Evolutionary conservation across 176 grass and related monocot genomes (phyloP), one percentile per base, ranked within the genome.

Genomic region (Aegilops tauschii): DNA sequence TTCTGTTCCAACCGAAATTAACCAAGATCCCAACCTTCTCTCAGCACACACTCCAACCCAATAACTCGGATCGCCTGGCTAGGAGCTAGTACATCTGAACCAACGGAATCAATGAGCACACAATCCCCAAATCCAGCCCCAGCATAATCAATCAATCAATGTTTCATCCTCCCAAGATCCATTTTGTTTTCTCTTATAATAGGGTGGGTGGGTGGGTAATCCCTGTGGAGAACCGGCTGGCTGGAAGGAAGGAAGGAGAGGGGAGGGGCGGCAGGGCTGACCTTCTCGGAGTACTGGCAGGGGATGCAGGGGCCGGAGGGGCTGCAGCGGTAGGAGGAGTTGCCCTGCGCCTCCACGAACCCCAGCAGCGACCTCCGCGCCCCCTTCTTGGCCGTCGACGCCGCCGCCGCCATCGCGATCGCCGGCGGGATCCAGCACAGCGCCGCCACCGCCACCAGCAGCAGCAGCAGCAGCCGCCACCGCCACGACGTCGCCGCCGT

Each of bases 221-320:
- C 34, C 34, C 34, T 5, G 4, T 34, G 34, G 34, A 34, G 34
- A 34, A 34, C 34, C 34, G 34, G 34, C 34, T 36, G 6, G 35
- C 6, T 1, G 44, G 44, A 47, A 47, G 44, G 44, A 2, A 4
- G 47, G 23, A 18, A 44, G 28, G 42, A 0, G 35, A 66, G 30
- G 25, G 4, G 35, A 67, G 36, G 61, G 82, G 49, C 8, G 9
- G 20, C 9, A 13, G 3, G 9, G 14, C 16, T 32, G 5, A 99
- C 94, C 97, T 97, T 97, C 72, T 99, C 94, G 20, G 90, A 97
- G 73, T 99, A 94, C 76, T 92, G 94, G 83, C 97, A 99, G 28
- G 89, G 87, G 54, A 97, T 44, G 87, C 94, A 99, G 69, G 92
- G 90, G 0, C 97, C 97, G 45, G 94, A 93, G 3, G 92, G 94